phyloP scores from a whole-genome alignment of 2,329 filamentous ascomycete species.

The Fusarium ramigenum region DNA sequence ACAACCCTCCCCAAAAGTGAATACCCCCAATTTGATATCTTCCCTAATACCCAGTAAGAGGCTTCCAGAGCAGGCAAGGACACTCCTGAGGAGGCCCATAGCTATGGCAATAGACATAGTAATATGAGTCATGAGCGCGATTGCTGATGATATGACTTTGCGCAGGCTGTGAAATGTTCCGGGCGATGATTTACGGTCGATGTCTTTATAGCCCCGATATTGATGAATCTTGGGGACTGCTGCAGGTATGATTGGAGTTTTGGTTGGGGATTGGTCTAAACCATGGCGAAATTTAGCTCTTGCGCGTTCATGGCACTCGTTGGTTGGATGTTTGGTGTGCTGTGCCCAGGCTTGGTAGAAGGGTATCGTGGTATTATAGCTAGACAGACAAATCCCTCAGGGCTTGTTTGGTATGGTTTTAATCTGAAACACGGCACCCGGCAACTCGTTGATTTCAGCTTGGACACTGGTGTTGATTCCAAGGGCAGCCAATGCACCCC shows the following conservation, averaged over 20 bases:
- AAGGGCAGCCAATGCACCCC: slow-evolving; percentile 90
- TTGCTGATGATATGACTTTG: slow-evolving; percentile 50
- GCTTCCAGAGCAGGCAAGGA: slow-evolving; percentile 42
- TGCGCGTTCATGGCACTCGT: slow-evolving; percentile 22
- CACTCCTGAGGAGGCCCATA: slow-evolving; percentile 44
- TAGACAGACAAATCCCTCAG: slow-evolving; percentile 26
- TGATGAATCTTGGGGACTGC: slow-evolving; percentile 24
- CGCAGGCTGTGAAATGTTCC: slow-evolving; percentile 50
- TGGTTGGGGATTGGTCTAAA: slow-evolving; percentile 26
- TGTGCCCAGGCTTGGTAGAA: slow-evolving; percentile 28
- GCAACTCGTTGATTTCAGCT: slow-evolving; percentile 87
- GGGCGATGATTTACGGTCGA: slow-evolving; percentile 32
- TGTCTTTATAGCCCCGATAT: slow-evolving; percentile 19
- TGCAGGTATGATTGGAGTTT: slow-evolving; percentile 40
- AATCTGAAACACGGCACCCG: slow-evolving; percentile 93
- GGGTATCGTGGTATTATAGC: slow-evolving; percentile 40
- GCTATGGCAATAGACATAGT: slow-evolving; percentile 51
- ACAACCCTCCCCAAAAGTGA: slow-evolving; percentile 91
- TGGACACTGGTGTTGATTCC: slow-evolving; percentile 92
- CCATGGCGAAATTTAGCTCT: slow-evolving; percentile 34
- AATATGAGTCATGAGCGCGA: slow-evolving; percentile 46
- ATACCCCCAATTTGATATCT: slow-evolving; percentile 45
- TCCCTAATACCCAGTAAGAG: slow-evolving; percentile 41
- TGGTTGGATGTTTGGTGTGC: slow-evolving; percentile 25
- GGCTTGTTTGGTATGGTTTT: slow-evolving; percentile 78